These are phyloP conservation scores for Barnettozyma sucrosica DNA, from an alignment of 805 yeast genomes.

Conservation along the genomic window DNA sequence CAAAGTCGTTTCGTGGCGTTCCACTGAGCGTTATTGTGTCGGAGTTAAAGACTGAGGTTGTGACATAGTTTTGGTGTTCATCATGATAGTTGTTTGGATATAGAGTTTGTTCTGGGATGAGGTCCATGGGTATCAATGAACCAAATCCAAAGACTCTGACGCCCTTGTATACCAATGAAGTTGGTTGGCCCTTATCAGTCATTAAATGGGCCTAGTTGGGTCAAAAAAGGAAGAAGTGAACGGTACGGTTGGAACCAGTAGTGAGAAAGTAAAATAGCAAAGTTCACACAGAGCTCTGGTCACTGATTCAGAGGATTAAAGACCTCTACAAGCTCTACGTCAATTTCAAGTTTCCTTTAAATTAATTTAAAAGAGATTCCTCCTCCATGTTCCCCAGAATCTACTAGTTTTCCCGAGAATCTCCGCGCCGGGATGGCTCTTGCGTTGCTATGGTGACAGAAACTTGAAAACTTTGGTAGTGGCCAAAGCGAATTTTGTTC, in stretches of 20 bases:
- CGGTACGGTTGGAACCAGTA: background rate
- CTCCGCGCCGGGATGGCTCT: background rate
- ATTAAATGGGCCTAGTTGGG: too few relatives aligned
- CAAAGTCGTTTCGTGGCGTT: slow-evolving; percentile 4
- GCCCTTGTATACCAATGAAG: slow-evolving; percentile 2
- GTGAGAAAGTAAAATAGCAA: background rate
- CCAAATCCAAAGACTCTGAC: slow-evolving; percentile 14
- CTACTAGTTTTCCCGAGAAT: background rate
- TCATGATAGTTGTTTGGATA: background rate
- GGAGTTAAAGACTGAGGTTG: background rate
- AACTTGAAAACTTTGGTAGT: too few relatives aligned
- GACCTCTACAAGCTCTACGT: too few relatives aligned
- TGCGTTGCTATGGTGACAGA: background rate
- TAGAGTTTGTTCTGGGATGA: background rate
- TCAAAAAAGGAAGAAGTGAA: too few relatives aligned
- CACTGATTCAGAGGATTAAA: too few relatives aligned
- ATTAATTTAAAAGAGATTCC: background rate
- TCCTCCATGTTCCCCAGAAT: background rate
- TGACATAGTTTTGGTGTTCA: background rate
- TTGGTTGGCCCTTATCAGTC: background rate
- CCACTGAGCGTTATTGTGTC: background rate
- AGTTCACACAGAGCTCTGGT: too few relatives aligned
- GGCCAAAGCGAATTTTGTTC: too few relatives aligned
- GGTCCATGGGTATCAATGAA: slow-evolving; percentile 10
- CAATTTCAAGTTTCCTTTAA: too few relatives aligned